Base-by-base conservation (phyloP, 352 stramenopile species). In the Phytophthora vignae region DNA sequence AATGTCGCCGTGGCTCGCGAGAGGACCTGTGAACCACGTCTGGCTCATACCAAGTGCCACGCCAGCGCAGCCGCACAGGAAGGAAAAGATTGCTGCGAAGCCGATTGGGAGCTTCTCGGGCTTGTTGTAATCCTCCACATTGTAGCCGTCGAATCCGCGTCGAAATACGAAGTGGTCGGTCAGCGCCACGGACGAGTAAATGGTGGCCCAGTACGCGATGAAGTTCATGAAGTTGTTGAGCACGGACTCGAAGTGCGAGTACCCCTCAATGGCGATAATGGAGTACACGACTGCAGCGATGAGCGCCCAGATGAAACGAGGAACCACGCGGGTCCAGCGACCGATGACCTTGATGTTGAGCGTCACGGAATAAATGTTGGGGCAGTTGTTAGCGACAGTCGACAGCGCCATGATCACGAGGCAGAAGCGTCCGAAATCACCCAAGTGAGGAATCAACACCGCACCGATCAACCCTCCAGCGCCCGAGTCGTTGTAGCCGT, bases 161-260 rank as follows among this genome's bases (percentile, higher is more conserved):
- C 71, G 71, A 56, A 84, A 84, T 12, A 78, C 58, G 9, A 84
- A 75, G 55, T 84, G 77, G 0, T 82, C 74, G 6, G 65, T 78
- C 19, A 84, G 31, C 11, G 60, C 67, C 4, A 84, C 54, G 0
- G 67, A 74, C 8, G 70, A 46, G 64, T 84, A 84, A 53, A 79
- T 71, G 1, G 74, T 76, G 17, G 73, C 57, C 74, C 77, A 84
- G 55, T 80, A 84, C 31, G 67, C 68, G 71, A 84, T 81, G 68
- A 84, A 73, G 74, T 84, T 84, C 77, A 84, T 84, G 50, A 82
- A 84, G 56, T 82, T 84, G 61, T 79, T 78, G 54, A 84, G 71
- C 46, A 84, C 77, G 3, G 60, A 48, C 60, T 78, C 71, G n/a
- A 84, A 82, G 58, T 84, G 66, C 8, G 70, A 59, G 61, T 80